A percentile compares a stretch with the other conserved stretches of the same genome.
Conservation (phyloP, 495 filamentous ascomycete species). For the Aspergillus ellipticus region DNA sequence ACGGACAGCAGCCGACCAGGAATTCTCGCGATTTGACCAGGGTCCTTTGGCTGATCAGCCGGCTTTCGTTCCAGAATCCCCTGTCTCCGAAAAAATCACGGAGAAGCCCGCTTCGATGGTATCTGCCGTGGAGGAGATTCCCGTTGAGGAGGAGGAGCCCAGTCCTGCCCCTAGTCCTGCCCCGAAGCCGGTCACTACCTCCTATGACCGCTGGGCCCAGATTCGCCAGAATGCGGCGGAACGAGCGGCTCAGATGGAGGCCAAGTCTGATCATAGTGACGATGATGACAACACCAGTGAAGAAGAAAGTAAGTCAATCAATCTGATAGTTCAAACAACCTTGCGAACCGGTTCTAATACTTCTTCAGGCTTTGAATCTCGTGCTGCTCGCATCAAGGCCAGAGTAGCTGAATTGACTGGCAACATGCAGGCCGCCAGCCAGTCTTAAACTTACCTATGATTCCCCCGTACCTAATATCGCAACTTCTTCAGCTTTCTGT, state of each 20-base stretch:
- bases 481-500: neutral
- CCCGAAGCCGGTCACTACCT: slow-evolving; percentile 16
- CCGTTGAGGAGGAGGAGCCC: slow-evolving; percentile 7
- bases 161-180: no score
- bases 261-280: slow-evolving; percentile 47
- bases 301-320: slow-evolving; percentile 79
- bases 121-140: neutral
- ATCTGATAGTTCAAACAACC: neutral
- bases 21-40: slow-evolving; percentile 84
- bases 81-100: slow-evolving; percentile 24
- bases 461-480: neutral
- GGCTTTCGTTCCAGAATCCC: slow-evolving; percentile 71
- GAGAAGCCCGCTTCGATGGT: slow-evolving; percentile 18
- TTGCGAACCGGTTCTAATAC: slow-evolving; percentile 12
- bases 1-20: slow-evolving; percentile 59
- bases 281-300: slow-evolving; percentile 88
- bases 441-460: slow-evolving; percentile 2
- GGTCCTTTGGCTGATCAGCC: slow-evolving; percentile 85
- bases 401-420: slow-evolving; percentile 91
- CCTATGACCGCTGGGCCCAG: slow-evolving; percentile 84
- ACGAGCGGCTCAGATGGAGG: slow-evolving; percentile 59
- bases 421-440: slow-evolving; percentile 59
- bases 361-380: slow-evolving; percentile 78
- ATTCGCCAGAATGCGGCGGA: slow-evolving; percentile 92
- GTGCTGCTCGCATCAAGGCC: slow-evolving; percentile 96